phyloP scores from a whole-genome alignment of 768 basidiomycete genomes.

The Tylopilus subfusipes region DNA sequence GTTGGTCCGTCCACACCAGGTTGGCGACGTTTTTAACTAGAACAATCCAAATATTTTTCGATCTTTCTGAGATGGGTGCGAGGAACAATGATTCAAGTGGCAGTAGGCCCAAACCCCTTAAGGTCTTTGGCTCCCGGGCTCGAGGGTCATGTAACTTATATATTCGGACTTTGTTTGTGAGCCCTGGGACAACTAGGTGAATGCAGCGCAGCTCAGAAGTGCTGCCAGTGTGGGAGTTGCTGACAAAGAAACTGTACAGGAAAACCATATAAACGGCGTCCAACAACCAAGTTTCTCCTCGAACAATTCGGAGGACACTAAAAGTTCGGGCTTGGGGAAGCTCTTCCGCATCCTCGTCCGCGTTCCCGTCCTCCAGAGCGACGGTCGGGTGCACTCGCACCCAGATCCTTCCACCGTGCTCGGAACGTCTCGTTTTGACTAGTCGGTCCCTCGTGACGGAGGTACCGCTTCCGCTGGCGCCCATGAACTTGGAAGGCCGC shows the following conservation, averaged over 20 bases:
- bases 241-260: conserved; percentile 40
- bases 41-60: too few relatives aligned
- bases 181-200: too few relatives aligned
- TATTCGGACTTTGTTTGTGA: too few relatives aligned
- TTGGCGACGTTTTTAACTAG: background rate
- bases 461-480: conserved; percentile 70
- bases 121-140: too few relatives aligned
- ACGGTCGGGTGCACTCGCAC: conserved; percentile 37
- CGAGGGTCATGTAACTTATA: too few relatives aligned
- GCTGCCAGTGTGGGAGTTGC: conserved; percentile 42
- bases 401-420: conserved; percentile 34
- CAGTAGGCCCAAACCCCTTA: too few relatives aligned
- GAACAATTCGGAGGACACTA: conserved; percentile 83
- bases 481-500: conserved; percentile 51
- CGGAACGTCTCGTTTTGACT: conserved; percentile 43
- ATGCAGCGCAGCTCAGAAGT: too few relatives aligned
- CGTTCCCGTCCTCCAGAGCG: conserved; percentile 88
- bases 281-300: conserved; percentile 14
- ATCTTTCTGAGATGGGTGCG: background rate
- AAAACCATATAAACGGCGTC: conserved; percentile 13
- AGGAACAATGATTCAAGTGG: too few relatives aligned
- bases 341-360: conserved; percentile 85
- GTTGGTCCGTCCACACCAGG: background rate
- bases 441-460: conserved; percentile 45
- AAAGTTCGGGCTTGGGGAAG: conserved; percentile 90